phyloP scores from a whole-genome alignment of 805 yeast species.

The Lachancea fermentati region DNA sequence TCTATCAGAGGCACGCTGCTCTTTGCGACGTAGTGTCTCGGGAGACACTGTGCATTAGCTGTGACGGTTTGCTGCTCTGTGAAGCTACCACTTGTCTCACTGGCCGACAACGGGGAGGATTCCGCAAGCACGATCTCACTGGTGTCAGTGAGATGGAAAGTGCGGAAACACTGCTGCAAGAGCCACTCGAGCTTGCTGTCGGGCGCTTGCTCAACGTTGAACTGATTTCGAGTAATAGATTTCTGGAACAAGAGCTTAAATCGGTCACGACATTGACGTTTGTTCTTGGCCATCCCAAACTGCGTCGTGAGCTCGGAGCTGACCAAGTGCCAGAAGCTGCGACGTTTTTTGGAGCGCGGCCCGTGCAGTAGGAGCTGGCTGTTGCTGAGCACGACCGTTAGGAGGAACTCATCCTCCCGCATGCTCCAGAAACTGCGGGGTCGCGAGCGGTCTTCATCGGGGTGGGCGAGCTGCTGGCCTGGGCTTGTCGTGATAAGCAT shows the following conservation, averaged over 20 bases:
- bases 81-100: too few relatives aligned
- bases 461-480: too few relatives aligned
- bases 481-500: too few relatives aligned
- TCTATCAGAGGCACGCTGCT: too few relatives aligned
- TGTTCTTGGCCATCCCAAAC: constrained; percentile 4
- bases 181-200: constrained; percentile 3
- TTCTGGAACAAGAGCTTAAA: constrained; percentile 6
- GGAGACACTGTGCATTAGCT: too few relatives aligned
- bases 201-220: constrained; percentile 3
- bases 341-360: constrained; percentile 1
- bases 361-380: constrained; percentile 1
- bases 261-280: constrained; percentile 9
- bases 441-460: neutral
- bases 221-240: constrained; percentile 1
- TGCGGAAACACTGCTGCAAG: constrained; percentile 1
- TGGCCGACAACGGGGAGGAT: neutral
- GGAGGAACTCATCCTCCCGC: constrained; percentile 3
- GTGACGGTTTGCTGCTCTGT: too few relatives aligned
- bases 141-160: constrained; percentile 4
- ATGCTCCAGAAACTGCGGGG: neutral
- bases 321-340: constrained; percentile 7
- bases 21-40: too few relatives aligned
- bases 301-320: neutral
- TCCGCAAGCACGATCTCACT: constrained; percentile 1
- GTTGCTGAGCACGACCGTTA: constrained; percentile 3